Base-by-base conservation (phyloP, 768 basidiomycete genomes). In the Mycena leptocephala region DNA sequence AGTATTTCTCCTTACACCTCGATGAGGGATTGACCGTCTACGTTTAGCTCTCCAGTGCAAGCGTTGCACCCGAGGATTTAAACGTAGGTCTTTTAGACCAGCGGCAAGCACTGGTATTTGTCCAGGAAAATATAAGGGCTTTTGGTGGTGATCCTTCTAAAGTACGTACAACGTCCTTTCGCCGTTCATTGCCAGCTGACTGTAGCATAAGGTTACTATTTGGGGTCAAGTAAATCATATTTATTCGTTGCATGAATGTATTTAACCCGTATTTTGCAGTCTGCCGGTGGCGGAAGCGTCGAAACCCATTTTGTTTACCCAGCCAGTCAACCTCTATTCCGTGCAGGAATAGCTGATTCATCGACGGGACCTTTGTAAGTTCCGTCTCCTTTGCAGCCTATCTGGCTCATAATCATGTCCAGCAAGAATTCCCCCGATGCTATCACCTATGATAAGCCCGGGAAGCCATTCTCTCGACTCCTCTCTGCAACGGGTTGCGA, bases 71-170 rank as follows among this genome's bases (percentile, higher is more conserved):
- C 0, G 80, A 89, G 75, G 90, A 92, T 75, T 83, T 92, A 32
- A 93, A 94, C 75, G 87, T 88, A 2, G 93, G 93, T 18, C 83
- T 94, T 20, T 85, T 84, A 39, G 94, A 95, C 80, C 93, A 94
- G 82, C 84, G 87, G 1, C 84, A 87, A 37, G 92, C 93, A 0
- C 82, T 95, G 0, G 77, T 84, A 20, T 95, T 93, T 82, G 83
- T 95, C 0, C 89, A 93, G 75, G 85, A 92, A n/a, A 93, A 95
- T 78, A 91, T 94, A 22, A 88, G 85, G 4, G 87, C 88, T 3
- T 95, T 95, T 79, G 93, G 93, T 16, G 93, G 93, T 1, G 90
- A 93, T 82, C 89, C 90, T 18, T 76, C 83, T 16, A 93, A 92
- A 84, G 92, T 87, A 79, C 33, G 79, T 70, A 9, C 30, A 8